A percentile compares a stretch with the other conserved stretches of the same genome.
Evolutionary conservation across 345 rosid genomes (phyloP).

Genomic region (Salix caprea): DNA sequence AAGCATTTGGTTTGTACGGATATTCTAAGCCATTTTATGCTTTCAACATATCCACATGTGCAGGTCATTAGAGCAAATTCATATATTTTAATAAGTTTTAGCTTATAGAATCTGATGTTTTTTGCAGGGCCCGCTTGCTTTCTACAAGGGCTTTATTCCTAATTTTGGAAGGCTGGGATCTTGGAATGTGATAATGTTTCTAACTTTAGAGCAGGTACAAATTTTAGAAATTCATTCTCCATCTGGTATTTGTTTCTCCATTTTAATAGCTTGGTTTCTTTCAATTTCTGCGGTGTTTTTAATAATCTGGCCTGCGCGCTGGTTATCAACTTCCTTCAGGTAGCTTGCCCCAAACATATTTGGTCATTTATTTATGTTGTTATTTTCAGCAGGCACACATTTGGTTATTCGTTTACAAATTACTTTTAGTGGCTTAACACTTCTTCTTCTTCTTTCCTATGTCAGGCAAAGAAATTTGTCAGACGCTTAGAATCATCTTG

Average conservation of each 20-base stretch:
- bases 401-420: background rate
- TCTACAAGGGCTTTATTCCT: conserved; percentile 90
- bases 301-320: background rate
- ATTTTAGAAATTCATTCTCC: background rate
- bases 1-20: background rate
- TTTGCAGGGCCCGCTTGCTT: conserved; percentile 73
- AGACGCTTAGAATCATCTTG: conserved; percentile 46
- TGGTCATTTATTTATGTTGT: background rate
- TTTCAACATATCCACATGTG: background rate
- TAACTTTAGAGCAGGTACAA: conserved; percentile 82
- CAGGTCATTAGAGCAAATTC: no score
- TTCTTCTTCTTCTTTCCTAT: background rate
- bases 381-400: background rate
- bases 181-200: conserved; percentile 93
- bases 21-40: background rate
- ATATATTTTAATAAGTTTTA: background rate
- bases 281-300: background rate
- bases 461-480: conserved; percentile 65
- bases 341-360: background rate
- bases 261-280: background rate
- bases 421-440: background rate
- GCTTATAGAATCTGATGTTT: conserved; percentile 1
- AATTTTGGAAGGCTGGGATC: conserved; percentile 88
- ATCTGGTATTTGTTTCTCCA: background rate
- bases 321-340: background rate